Evolutionary conservation across 78 protist genomes (phyloP), one percentile per base, ranked within the genome.

Genomic region (Dictyostelium intermedium): DNA sequence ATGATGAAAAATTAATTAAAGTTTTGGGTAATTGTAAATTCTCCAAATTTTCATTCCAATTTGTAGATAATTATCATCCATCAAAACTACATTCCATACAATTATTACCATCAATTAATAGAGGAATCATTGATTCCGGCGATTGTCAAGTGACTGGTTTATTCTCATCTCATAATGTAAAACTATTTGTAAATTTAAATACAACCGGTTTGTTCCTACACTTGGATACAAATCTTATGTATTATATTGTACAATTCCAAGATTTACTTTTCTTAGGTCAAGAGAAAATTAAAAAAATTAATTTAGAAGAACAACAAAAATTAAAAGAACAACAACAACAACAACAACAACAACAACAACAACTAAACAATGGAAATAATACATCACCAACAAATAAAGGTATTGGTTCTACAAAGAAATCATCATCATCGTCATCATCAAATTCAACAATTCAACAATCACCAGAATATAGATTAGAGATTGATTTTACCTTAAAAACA

Each of bases 171-270:
- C 80, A 89, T 7, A 7, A 63, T 14, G 94, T 89, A 5, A 79
- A 89, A 45, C 23, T 83, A 25, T 56, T 80, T 61, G 66, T 89
- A 9, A 80, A 89, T 43, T 27, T 89, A 13, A 80, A 89, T n/a
- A 89, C 94, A 25, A 63, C 94, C 34, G 94, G 94, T n/a, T 74
- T 89, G 10, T 89, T 89, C 74, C 56, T 89, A 34, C 94, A 89
- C 70, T 35, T 89, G 39, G 94, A 89, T 50, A 89, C 94, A 11
- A 89, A 89, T 43, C 34, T 89, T 16, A 30, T 89, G 60, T 66
- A 63, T 14, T 89, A 89, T 25, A 89, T 89, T 16, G 63, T 89
- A 11, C 53, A 60, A 50, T 89, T 89, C 74, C 94, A 89, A 89
- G 94, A 89, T 70, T 39, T 89, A 23, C 47, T 89, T 2, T 69